Conservation (phyloP, 192 early-diverging fungal genomes). For the Mortierella antarctica region DNA sequence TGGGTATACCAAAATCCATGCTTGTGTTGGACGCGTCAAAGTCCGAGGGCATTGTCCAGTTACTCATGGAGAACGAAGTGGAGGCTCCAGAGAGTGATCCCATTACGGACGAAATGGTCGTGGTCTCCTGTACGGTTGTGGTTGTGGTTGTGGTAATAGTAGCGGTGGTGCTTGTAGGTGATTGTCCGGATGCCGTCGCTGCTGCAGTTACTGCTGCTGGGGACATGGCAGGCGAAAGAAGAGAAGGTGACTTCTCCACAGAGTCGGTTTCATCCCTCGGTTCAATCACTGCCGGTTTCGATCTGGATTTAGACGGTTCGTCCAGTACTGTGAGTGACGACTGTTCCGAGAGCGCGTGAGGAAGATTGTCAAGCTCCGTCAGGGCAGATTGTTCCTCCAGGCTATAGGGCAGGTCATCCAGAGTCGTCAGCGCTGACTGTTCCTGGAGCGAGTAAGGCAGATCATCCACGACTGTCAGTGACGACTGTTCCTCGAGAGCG, state of each 20-base stretch:
- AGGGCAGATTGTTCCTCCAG: slow-evolving; percentile 39
- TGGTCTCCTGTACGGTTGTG: not conserved
- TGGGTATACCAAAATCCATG: too few relatives aligned
- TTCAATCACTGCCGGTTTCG: not conserved
- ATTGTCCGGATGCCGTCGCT: not conserved
- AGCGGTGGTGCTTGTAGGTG: too few relatives aligned
- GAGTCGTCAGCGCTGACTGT: slow-evolving; percentile 31
- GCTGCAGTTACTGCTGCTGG: not conserved
- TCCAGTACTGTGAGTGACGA: slow-evolving; percentile 30
- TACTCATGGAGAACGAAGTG: slow-evolving; percentile 43
- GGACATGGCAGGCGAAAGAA: too few relatives aligned
- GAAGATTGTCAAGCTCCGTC: slow-evolving; percentile 35
- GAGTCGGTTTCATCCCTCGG: not conserved
- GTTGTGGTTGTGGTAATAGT: not conserved
- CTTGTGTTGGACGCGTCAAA: slow-evolving; percentile 1
- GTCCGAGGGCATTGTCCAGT: slow-evolving; percentile 39
- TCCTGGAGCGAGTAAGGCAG: slow-evolving; percentile 28
- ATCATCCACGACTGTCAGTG: slow-evolving; percentile 27
- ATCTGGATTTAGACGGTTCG: not conserved
- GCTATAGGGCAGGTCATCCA: slow-evolving; percentile 33
- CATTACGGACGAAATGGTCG: slow-evolving; percentile 1
- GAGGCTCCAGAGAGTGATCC: not conserved
- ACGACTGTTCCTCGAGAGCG: slow-evolving; percentile 21
- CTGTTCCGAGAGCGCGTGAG: slow-evolving; percentile 23
- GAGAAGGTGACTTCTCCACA: not conserved